Conservation (phyloP, 2,329 filamentous ascomycete genomes). For the Talaromyces verruculosus region DNA sequence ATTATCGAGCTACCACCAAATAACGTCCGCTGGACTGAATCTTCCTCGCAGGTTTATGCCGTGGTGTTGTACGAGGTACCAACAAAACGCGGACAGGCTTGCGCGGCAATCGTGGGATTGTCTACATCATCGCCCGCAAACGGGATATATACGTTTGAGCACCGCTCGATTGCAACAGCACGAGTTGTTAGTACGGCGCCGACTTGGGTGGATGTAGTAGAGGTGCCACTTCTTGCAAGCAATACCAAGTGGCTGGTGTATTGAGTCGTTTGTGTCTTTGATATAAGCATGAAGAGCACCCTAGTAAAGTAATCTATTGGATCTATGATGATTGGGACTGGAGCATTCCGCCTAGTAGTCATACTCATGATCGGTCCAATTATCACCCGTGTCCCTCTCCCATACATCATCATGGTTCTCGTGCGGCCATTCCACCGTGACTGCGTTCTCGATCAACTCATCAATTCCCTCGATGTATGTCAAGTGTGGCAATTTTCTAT, state of each 20-base stretch:
- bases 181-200: background rate
- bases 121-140: background rate
- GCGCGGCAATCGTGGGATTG: slow-evolving; percentile 2
- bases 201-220: slow-evolving; percentile 6
- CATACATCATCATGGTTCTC: background rate
- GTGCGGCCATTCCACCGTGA: background rate
- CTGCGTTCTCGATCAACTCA: background rate
- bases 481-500: background rate
- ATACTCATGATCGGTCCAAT: background rate
- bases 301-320: background rate
- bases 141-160: slow-evolving; percentile 6
- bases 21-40: slow-evolving; percentile 17
- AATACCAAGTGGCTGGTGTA: slow-evolving; percentile 13
- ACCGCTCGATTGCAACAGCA: slow-evolving; percentile 11
- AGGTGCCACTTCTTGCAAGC: slow-evolving; percentile 8
- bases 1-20: slow-evolving; percentile 22
- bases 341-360: background rate
- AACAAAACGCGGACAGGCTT: background rate
- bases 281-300: background rate
- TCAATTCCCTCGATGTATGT: background rate
- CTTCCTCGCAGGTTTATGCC: slow-evolving; percentile 16
- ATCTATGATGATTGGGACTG: background rate
- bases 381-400: background rate
- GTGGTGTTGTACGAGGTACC: slow-evolving; percentile 20
- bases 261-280: background rate